Base-by-base conservation (phyloP, 2,329 filamentous ascomycete genomes). In the Claviceps spartinae region DNA sequence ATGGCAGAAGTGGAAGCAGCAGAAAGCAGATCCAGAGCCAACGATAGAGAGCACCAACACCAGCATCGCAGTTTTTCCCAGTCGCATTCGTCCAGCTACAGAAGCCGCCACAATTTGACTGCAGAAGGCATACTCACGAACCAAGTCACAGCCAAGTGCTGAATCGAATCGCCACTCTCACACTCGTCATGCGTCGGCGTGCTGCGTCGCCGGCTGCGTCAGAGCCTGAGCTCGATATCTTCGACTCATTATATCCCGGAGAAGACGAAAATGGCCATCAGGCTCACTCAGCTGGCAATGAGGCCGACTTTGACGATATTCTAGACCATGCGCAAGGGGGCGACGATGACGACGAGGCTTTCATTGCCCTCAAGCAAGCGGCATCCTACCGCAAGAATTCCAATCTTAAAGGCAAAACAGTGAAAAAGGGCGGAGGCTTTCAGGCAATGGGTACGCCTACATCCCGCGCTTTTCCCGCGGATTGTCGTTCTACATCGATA, bases 361-460 rank as follows among this genome's bases (percentile, higher is more conserved):
- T 96, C 63, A 98, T 98, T 67, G 88, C 90, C 9, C 79, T 87
- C 40, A 81, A 86, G 61, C 89, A 95, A 65, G 85, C 87, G 3
- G 88, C 88, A 16, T 88, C 86, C 4, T 96, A 96, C 64, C 77
- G 91, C 55, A 97, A 96, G 64, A 74, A 81, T 1, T 78, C 85
- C 9, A 93, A 90, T 63, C 60, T 93, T 7, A 93, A 91, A 67
- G 87, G 88, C 20, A 86, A 86, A 56, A 85, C 83, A 2, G 86
- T 88, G 36, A 96, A 96, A 73, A 98, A 97, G 69, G 87, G 90
- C 40, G 93, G 93, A 61, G 93, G 91, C 50, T 98, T 98, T 65
- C 93, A 98, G 67, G 85, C 87, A 47, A 96, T 98, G 90, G 86
- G 80, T 83, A 69, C 54, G 13, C 70, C 30, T 34, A 34, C 9